Conservation (phyloP, 371 early-diverging fungal genomes). For the Apophysomyces elegans region DNA sequence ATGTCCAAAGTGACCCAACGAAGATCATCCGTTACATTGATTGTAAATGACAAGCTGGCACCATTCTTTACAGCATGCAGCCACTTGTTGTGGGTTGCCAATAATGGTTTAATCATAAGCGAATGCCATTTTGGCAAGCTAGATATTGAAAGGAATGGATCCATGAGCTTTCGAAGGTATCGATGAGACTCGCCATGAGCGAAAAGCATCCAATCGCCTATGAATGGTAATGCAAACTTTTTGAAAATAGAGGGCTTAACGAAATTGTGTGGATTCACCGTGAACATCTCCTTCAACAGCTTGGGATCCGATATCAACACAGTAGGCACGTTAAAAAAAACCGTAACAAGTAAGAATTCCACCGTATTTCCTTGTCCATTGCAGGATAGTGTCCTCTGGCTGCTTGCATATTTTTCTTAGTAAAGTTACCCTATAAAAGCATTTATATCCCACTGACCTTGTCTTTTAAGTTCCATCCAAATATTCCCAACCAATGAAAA, state of each 20-base stretch:
- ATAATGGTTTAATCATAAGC: slow-evolving; percentile 38
- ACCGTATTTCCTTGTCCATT: slow-evolving; percentile 60
- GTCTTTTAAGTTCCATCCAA: slow-evolving; percentile 42
- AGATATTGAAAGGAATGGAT: slow-evolving; percentile 64
- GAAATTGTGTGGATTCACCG: slow-evolving; percentile 56
- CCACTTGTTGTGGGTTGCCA: slow-evolving; percentile 44
- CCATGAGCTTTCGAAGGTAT: slow-evolving; percentile 68
- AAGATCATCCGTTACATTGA: slow-evolving; percentile 41
- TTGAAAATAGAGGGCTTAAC: slow-evolving; percentile 33
- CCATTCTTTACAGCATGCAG: slow-evolving; percentile 3
- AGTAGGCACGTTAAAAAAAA: slow-evolving; percentile 47
- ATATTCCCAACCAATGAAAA: slow-evolving; percentile 59
- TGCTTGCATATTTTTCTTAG: background rate
- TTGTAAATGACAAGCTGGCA: background rate
- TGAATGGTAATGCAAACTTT: too few relatives aligned
- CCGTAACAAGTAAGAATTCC: slow-evolving; percentile 50
- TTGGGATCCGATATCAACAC: slow-evolving; percentile 56
- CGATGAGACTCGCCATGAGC: slow-evolving; percentile 55
- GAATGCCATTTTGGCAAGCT: slow-evolving; percentile 53
- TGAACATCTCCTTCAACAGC: slow-evolving; percentile 54
- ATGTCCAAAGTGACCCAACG: slow-evolving; percentile 48
- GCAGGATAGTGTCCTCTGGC: slow-evolving; percentile 46
- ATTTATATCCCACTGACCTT: slow-evolving; percentile 20
- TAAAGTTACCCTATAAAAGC: too few relatives aligned
- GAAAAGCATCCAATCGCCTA: background rate